Conservation (phyloP, 768 basidiomycete genomes). For the Tricholoma flavovirens region DNA sequence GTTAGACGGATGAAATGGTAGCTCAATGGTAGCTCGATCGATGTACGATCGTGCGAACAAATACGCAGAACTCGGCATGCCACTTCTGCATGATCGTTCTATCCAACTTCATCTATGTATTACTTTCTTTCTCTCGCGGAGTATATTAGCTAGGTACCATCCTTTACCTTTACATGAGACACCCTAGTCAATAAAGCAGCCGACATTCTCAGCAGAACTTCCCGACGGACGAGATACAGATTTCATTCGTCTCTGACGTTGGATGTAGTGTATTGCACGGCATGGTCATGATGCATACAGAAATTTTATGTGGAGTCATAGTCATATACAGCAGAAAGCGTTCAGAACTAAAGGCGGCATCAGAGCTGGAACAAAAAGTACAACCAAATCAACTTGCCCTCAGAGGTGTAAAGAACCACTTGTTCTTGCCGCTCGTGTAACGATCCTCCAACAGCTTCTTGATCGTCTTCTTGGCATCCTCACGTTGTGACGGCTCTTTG, state of each 20-base stretch:
- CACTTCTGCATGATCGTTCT: too few relatives aligned
- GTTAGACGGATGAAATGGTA: too few relatives aligned
- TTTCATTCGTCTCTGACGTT: not conserved
- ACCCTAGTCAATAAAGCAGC: too few relatives aligned
- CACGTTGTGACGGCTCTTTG: constrained; percentile 95
- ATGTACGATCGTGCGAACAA: too few relatives aligned
- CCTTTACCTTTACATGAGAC: too few relatives aligned
- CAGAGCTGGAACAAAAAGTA: not conserved
- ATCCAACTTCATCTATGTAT: too few relatives aligned
- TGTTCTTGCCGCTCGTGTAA: constrained; percentile 91
- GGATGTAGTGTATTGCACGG: constrained; percentile 15
- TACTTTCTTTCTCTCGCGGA: too few relatives aligned
- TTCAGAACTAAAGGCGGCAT: constrained; percentile 29
- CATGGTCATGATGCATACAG: constrained; percentile 33
- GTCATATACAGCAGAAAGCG: constrained; percentile 21
- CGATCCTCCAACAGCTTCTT: constrained; percentile 97
- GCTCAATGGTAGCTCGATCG: too few relatives aligned
- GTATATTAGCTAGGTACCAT: too few relatives aligned
- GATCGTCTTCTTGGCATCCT: constrained; percentile 91
- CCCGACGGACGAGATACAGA: too few relatives aligned
- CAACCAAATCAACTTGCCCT: constrained; percentile 44
- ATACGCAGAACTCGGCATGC: too few relatives aligned
- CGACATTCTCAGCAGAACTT: too few relatives aligned
- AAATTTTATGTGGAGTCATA: constrained; percentile 26
- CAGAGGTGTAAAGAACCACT: constrained; percentile 92